Conservation (phyloP, 2,329 filamentous ascomycete genomes). For the Aspergillus sojae region DNA sequence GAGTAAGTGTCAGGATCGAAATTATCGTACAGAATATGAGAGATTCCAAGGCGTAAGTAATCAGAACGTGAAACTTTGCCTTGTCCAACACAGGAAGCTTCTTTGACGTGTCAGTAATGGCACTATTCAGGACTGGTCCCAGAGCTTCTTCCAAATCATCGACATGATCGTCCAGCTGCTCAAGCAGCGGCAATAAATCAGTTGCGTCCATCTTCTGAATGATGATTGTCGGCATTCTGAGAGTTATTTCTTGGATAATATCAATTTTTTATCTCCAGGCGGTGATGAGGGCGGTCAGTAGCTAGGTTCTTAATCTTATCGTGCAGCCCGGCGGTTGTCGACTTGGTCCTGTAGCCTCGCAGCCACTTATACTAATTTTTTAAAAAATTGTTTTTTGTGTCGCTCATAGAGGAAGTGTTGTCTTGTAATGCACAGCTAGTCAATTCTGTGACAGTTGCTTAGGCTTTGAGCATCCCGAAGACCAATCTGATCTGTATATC, state of each 20-base stretch:
- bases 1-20: neutral
- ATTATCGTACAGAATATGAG: constrained; percentile 73
- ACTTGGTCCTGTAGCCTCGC: neutral
- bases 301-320: neutral
- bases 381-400: neutral
- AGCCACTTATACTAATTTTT: neutral
- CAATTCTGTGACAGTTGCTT: neutral
- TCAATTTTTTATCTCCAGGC: constrained; percentile 26
- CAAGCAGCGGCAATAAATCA: constrained; percentile 68
- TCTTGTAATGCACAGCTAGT: neutral
- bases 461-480: neutral
- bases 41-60: constrained; percentile 87
- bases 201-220: constrained; percentile 52
- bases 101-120: constrained; percentile 68
- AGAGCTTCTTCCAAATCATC: constrained; percentile 76
- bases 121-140: constrained; percentile 68
- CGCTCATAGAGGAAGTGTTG: neutral
- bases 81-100: constrained; percentile 91
- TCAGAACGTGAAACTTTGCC: constrained; percentile 87
- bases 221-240: constrained; percentile 10
- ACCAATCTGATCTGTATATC: neutral
- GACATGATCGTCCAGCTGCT: constrained; percentile 75
- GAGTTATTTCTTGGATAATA: neutral
- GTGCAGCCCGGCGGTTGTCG: neutral
- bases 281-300: constrained; percentile 25